These are phyloP conservation scores for Pseudonitzschia delicatissima DNA, from an alignment of 108 stramenopile genomes.

Conservation along the genomic window DNA sequence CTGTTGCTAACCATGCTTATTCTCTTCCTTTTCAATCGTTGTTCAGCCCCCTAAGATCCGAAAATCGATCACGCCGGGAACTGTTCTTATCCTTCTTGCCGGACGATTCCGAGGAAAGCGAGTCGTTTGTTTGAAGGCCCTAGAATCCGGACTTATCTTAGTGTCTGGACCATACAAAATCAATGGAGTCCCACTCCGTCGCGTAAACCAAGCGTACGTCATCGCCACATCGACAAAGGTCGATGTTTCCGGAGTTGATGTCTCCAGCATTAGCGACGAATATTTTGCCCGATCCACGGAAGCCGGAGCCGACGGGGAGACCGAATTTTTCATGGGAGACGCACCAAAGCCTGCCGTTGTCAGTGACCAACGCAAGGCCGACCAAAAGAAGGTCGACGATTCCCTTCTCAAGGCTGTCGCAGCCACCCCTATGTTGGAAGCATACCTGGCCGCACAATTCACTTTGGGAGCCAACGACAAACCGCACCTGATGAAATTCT, in stretches of 20 bases:
- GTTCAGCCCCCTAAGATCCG: constrained; percentile 86
- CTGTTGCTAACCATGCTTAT: no score
- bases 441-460: constrained; percentile 94
- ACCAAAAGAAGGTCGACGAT: constrained; percentile 94
- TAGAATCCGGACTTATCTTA: constrained; percentile 95
- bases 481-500: constrained; percentile 98
- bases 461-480: constrained; percentile 87
- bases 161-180: constrained; percentile 99
- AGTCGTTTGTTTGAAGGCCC: constrained; percentile 95
- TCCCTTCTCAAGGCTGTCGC: constrained; percentile 75
- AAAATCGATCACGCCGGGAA: constrained; percentile 94
- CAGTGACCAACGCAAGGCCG: constrained; percentile 90
- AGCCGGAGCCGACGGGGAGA: constrained; percentile 63
- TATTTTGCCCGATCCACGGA: constrained; percentile 89
- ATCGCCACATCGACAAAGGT: constrained; percentile 98
- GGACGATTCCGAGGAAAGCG: constrained; percentile 99
- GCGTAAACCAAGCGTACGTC: constrained; percentile 98
- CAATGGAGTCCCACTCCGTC: constrained; percentile 98
- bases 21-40: not conserved
- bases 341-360: constrained; percentile 83
- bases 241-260: constrained; percentile 87
- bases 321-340: constrained; percentile 89
- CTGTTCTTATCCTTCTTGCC: constrained; percentile 96
- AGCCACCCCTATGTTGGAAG: constrained; percentile 81
- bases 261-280: constrained; percentile 81